Conservation (phyloP, 2,329 filamentous ascomycete genomes). For the Scolecobasidium constrictum region DNA sequence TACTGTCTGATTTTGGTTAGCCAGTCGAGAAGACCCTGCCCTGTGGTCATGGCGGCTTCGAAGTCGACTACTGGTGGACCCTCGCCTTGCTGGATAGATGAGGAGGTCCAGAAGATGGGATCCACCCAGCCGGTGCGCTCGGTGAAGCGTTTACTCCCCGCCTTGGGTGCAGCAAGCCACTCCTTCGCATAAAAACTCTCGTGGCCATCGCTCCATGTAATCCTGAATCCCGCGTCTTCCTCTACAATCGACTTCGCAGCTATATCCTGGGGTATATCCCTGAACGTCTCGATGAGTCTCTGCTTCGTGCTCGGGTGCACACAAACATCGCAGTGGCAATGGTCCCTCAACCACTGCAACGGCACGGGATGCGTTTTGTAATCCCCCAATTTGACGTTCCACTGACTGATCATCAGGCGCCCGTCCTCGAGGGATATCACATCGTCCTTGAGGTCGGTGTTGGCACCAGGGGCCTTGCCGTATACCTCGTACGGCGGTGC, state of each 20-base stretch:
- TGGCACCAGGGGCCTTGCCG: too few species aligned
- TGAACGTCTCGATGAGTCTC: slow-evolving; percentile 56
- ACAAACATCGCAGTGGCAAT: slow-evolving; percentile 58
- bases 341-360: slow-evolving; percentile 42
- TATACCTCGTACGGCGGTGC: too few species aligned
- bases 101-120: slow-evolving; percentile 24
- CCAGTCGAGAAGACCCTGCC: slow-evolving; percentile 48
- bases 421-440: too few species aligned
- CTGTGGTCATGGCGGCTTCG: slow-evolving; percentile 47
- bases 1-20: slow-evolving; percentile 53
- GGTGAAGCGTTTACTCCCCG: slow-evolving; percentile 19
- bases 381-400: too few species aligned
- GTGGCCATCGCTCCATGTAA: slow-evolving; percentile 49
- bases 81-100: slow-evolving; percentile 23
- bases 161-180: slow-evolving; percentile 37
- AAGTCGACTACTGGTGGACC: slow-evolving; percentile 50
- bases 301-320: slow-evolving; percentile 62
- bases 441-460: too few species aligned
- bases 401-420: too few species aligned
- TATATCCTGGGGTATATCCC: slow-evolving; percentile 20
- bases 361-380: too few species aligned
- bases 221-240: slow-evolving; percentile 11
- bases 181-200: slow-evolving; percentile 54
- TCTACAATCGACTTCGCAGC: slow-evolving; percentile 5
- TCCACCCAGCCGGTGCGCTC: slow-evolving; percentile 21